A percentile compares a stretch with the other conserved stretches of the same genome.
Conservation (phyloP, 345 rosid genomes). For the Bruguiera sexangula region DNA sequence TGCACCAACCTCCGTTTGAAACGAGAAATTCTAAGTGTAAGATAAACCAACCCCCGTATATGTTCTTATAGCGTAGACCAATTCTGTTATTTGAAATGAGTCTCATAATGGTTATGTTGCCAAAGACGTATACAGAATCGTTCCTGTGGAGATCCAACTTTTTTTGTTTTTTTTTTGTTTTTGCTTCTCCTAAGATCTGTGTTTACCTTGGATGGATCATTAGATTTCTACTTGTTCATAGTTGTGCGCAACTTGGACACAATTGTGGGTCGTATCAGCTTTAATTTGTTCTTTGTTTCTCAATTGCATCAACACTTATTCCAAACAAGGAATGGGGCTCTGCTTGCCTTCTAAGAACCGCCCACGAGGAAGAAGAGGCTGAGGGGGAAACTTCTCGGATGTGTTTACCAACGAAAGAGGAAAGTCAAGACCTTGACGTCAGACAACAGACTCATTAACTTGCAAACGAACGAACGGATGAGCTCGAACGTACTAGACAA, state of each 20-base stretch:
- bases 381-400: not conserved
- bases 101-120: not conserved
- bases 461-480: not conserved
- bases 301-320: not conserved
- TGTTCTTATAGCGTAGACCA: too few relatives aligned
- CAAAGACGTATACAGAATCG: not conserved
- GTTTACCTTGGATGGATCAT: too few relatives aligned
- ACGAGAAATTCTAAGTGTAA: not conserved
- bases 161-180: not conserved
- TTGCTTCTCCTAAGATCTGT: not conserved
- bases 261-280: not conserved
- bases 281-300: not conserved
- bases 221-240: not conserved
- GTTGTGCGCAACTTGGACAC: not conserved
- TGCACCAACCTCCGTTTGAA: slow-evolving; percentile 48
- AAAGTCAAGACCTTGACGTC: not conserved
- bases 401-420: not conserved
- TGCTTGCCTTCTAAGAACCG: not conserved
- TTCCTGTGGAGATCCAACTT: not conserved
- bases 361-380: not conserved
- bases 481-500: not conserved
- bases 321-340: not conserved
- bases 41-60: too few relatives aligned
- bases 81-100: not conserved
- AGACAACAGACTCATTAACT: not conserved